A percentile compares a stretch with the other conserved stretches of the same genome.
Evolutionary conservation across 345 rosid species (phyloP).

Genomic region (Xanthoceras sorbifolium): DNA sequence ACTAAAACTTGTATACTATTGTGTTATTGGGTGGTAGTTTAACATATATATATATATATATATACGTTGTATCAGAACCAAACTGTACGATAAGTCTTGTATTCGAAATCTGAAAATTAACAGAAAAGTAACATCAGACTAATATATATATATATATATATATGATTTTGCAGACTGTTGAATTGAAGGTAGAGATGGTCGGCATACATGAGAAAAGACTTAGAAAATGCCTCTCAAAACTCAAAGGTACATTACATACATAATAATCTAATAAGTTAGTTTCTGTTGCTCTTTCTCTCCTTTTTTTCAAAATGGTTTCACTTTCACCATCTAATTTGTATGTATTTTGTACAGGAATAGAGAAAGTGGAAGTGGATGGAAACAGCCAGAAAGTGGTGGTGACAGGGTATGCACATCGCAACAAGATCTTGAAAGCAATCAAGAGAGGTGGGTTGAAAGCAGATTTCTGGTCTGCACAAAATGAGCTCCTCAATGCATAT

Average conservation of each 20-base stretch:
- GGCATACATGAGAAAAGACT: conserved; percentile 51
- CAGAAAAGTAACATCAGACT: no score
- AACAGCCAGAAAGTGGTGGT: conserved; percentile 43
- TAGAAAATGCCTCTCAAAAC: conserved; percentile 45
- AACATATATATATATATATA: no score
- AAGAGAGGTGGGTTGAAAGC: conserved; percentile 49
- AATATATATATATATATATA: no score
- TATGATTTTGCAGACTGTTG: conserved; percentile 40
- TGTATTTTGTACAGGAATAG: conserved; percentile 33
- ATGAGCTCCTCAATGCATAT: conserved; percentile 45
- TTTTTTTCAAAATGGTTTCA: no score
- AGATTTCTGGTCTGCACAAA: conserved; percentile 48
- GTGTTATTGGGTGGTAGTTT: background rate
- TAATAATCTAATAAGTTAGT: background rate
- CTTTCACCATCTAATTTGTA: background rate
- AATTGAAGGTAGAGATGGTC: conserved; percentile 53
- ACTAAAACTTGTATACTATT: no score
- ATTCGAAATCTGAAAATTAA: background rate
- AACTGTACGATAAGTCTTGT: background rate
- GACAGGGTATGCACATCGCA: conserved; percentile 42
- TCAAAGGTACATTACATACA: conserved; percentile 39
- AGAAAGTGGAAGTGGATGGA: conserved; percentile 54
- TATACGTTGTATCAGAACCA: background rate
- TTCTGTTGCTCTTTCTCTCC: no score
- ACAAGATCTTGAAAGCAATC: conserved; percentile 44